A percentile compares a stretch with the other conserved stretches of the same genome.
phyloP scores from a whole-genome alignment of 2,329 filamentous ascomycete species.

The Colletotrichum magnum region DNA sequence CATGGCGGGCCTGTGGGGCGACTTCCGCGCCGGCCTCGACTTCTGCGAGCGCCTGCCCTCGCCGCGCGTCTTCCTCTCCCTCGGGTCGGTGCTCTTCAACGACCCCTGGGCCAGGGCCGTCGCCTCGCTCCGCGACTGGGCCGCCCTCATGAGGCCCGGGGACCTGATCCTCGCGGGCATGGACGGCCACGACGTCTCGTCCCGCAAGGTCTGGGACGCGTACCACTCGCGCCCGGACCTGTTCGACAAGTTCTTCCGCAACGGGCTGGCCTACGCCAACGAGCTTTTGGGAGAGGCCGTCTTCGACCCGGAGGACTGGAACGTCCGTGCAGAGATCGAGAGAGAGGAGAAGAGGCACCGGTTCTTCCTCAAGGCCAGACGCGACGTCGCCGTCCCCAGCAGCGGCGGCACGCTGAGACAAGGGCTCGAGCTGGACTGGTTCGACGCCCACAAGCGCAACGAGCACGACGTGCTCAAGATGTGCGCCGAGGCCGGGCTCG shows the following conservation, averaged over 20 bases:
- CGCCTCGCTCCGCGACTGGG: conserved; percentile 54
- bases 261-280: conserved; percentile 57
- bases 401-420: conserved; percentile 45
- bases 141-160: conserved; percentile 49
- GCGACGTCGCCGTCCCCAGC: conserved; percentile 47
- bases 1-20: conserved; percentile 57
- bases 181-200: conserved; percentile 55
- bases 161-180: conserved; percentile 58
- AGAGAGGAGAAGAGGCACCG: conserved; percentile 54
- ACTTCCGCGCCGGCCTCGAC: conserved; percentile 53
- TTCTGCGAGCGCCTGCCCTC: conserved; percentile 44
- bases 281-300: conserved; percentile 50
- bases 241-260: conserved; percentile 54
- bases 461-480: conserved; percentile 54
- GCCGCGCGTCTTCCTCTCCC: conserved; percentile 44
- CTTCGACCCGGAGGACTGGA: conserved; percentile 56
- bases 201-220: conserved; percentile 56
- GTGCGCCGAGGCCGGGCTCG: conserved; percentile 56
- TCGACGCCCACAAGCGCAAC: conserved; percentile 59
- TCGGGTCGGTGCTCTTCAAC: conserved; percentile 59
- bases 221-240: conserved; percentile 56
- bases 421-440: conserved; percentile 58
- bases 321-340: conserved; percentile 54
- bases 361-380: conserved; percentile 55
- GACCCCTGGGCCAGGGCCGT: conserved; percentile 55